Evolutionary conservation across 768 basidiomycete species (phyloP).

Genomic region (Scleroderma bovista): DNA sequence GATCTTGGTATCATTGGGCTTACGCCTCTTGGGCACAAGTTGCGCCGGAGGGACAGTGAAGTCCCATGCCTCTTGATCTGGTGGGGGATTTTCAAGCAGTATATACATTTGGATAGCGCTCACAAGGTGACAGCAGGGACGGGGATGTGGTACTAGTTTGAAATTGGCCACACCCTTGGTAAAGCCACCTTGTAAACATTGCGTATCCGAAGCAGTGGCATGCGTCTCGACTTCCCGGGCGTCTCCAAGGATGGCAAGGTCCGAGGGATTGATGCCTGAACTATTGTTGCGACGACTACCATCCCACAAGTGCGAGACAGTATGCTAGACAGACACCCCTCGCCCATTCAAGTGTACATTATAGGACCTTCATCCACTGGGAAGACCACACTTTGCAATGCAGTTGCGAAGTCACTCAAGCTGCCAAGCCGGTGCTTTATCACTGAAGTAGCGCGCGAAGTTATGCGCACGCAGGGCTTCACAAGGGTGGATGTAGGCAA

Average conservation of each 20-base stretch:
- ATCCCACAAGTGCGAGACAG: neutral
- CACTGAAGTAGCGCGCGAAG: slow-evolving; percentile 54
- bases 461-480: slow-evolving; percentile 51
- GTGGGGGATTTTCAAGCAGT: slow-evolving; percentile 36
- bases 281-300: neutral
- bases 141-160: neutral
- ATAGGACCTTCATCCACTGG: slow-evolving; percentile 60
- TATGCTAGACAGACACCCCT: slow-evolving; percentile 13
- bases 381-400: slow-evolving; percentile 63
- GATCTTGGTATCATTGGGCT: slow-evolving; percentile 13
- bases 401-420: slow-evolving; percentile 38
- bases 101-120: slow-evolving; percentile 15
- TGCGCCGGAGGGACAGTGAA: slow-evolving; percentile 36
- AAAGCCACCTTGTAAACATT: neutral
- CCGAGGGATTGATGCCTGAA: slow-evolving; percentile 5
- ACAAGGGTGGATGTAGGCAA: slow-evolving; percentile 44
- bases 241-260: slow-evolving; percentile 3
- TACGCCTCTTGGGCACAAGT: slow-evolving; percentile 26
- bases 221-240: slow-evolving; percentile 2
- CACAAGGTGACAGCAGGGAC: neutral
- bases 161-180: neutral
- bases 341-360: slow-evolving; percentile 33
- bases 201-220: slow-evolving; percentile 1
- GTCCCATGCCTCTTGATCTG: slow-evolving; percentile 49
- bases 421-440: slow-evolving; percentile 39